A percentile compares a stretch with the other conserved stretches of the same genome.
Evolutionary conservation across 2,329 filamentous ascomycete species (phyloP).

Genomic region (Pestalotiopsis sp.): DNA sequence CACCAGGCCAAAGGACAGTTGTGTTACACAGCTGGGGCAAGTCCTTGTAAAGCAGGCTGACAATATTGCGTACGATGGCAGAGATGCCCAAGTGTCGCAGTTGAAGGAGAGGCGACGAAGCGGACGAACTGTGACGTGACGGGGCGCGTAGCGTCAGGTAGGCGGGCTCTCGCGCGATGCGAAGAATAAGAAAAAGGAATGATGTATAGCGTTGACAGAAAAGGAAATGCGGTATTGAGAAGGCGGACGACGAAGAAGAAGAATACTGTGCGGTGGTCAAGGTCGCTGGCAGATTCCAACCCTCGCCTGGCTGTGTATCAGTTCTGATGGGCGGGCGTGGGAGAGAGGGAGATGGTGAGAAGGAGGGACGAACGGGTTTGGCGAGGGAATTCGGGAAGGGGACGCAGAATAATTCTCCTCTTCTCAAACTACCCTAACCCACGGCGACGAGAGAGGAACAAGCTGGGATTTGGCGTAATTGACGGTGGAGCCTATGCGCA

Average conservation of each 20-base stretch:
- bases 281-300: slow-evolving; percentile 1
- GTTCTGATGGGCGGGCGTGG: background rate
- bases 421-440: slow-evolving; percentile 16
- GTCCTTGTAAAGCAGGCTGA: background rate
- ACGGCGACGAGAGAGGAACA: slow-evolving; percentile 11
- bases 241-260: background rate
- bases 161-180: background rate
- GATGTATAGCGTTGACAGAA: slow-evolving; percentile 2
- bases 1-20: background rate
- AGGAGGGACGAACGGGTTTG: slow-evolving; percentile 12
- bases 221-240: background rate
- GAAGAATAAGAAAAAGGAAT: background rate
- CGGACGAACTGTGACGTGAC: slow-evolving; percentile 2
- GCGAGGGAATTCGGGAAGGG: slow-evolving; percentile 15
- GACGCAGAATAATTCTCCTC: slow-evolving; percentile 14
- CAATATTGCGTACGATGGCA: background rate
- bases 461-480: slow-evolving; percentile 14
- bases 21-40: background rate
- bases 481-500: slow-evolving; percentile 13
- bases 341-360: slow-evolving; percentile 1
- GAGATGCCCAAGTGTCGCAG: background rate
- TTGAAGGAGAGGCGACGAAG: background rate
- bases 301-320: background rate
- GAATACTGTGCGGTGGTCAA: background rate
- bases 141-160: background rate